Percentiles rank a stretch among this genome's conserved stretches.
Evolutionary conservation across 2,329 filamentous ascomycete species (phyloP).

Genomic region (Shiraia bambusicola): DNA sequence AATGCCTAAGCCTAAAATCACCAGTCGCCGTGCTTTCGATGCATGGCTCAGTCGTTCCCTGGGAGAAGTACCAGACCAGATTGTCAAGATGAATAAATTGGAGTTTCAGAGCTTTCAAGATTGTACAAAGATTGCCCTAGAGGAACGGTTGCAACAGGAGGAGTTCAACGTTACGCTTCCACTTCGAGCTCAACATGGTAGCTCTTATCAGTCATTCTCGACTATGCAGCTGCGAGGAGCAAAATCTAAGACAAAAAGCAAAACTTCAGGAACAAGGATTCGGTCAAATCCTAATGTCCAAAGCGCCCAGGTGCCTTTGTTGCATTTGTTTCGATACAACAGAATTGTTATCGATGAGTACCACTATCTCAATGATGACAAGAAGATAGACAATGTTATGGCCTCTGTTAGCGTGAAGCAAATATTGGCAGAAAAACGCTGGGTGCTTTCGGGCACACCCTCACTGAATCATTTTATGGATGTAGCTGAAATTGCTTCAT

Average conservation of each 20-base stretch:
- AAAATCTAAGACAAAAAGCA: constrained; percentile 4
- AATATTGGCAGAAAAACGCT: constrained; percentile 55
- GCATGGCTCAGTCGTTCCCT: constrained; percentile 56
- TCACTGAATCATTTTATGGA: constrained; percentile 59
- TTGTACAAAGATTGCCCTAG: constrained; percentile 21
- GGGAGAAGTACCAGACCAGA: constrained; percentile 46
- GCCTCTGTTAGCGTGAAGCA: constrained; percentile 45
- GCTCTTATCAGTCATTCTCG: constrained; percentile 30
- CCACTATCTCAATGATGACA: constrained; percentile 54
- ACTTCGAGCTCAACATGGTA: constrained; percentile 43
- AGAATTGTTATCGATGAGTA: constrained; percentile 67
- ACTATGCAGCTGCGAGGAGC: constrained; percentile 2
- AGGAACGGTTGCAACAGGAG: constrained; percentile 30
- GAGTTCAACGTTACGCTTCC: constrained; percentile 43
- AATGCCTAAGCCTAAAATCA: constrained; percentile 40
- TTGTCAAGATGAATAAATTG: constrained; percentile 38
- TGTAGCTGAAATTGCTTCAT: constrained; percentile 59
- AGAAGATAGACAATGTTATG: constrained; percentile 25
- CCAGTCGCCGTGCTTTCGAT: constrained; percentile 52
- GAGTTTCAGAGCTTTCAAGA: constrained; percentile 35
- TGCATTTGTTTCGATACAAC: constrained; percentile 64
- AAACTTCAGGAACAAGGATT: constrained; percentile 1
- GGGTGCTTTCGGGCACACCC: constrained; percentile 66
- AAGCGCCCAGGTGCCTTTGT: constrained; percentile 28
- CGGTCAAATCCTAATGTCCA: not conserved